Evolutionary conservation across 176 grass and related monocot genomes (phyloP).

Genomic region (Rhynchospora pubera): DNA sequence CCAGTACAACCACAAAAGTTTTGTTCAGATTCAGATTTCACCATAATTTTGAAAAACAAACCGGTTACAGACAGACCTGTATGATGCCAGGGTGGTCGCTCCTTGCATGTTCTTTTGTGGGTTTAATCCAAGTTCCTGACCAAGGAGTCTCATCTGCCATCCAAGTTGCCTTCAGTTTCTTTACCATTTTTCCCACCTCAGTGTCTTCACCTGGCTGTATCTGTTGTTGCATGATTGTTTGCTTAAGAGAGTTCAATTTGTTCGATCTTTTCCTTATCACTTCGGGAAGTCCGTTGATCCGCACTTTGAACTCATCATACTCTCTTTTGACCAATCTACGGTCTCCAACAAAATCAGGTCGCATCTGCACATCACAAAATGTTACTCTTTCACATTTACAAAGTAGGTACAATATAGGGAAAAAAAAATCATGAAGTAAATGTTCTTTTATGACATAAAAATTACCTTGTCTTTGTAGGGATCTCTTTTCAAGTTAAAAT

Average conservation of each 20-base stretch:
- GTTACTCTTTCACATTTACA: neutral
- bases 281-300: slow-evolving; percentile 13
- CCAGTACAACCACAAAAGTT: neutral
- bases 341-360: slow-evolving; percentile 14
- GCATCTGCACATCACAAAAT: slow-evolving; percentile 13
- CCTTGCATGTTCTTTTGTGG: slow-evolving; percentile 21
- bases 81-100: slow-evolving; percentile 19
- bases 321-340: slow-evolving; percentile 23
- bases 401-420: neutral
- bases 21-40: neutral
- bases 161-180: slow-evolving; percentile 20
- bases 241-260: slow-evolving; percentile 22
- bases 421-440: neutral
- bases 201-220: neutral
- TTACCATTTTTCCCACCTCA: neutral
- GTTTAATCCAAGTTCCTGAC: slow-evolving; percentile 24
- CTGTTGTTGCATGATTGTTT: slow-evolving; percentile 19
- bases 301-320: slow-evolving; percentile 26
- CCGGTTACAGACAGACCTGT: slow-evolving; percentile 1
- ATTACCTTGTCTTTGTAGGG: slow-evolving; percentile 27
- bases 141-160: slow-evolving; percentile 30
- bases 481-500: slow-evolving; percentile 19
- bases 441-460: too few species aligned
- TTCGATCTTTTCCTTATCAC: slow-evolving; percentile 15
- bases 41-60: neutral